Conservation (phyloP, 805 yeast species). For the Wickerhamomyces tratensis region DNA sequence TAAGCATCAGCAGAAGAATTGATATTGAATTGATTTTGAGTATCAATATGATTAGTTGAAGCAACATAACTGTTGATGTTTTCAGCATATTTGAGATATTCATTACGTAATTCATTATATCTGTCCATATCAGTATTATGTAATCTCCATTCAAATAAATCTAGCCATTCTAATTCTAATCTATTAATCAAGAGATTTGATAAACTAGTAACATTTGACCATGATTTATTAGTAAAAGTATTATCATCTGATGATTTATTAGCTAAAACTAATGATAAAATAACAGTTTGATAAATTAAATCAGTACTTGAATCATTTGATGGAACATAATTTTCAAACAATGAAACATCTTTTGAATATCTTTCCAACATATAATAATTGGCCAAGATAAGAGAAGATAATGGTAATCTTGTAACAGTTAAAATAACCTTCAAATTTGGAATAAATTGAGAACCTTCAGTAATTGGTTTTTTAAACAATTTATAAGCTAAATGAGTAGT, state of each 20-base stretch:
- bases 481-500: conserved; percentile 67
- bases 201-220: conserved; percentile 94
- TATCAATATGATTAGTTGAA: no score
- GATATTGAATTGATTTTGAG: no score
- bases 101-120: conserved; percentile 12
- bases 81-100: conserved; percentile 14
- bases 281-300: conserved; percentile 43
- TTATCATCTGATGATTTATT: conserved; percentile 95
- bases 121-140: conserved; percentile 24
- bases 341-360: conserved; percentile 27
- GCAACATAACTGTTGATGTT: conserved; percentile 1
- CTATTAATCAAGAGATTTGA: conserved; percentile 47
- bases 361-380: conserved; percentile 71
- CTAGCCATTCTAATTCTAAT: conserved; percentile 66
- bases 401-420: conserved; percentile 81
- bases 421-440: conserved; percentile 57
- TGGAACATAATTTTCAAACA: conserved; percentile 19
- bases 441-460: conserved; percentile 36
- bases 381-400: conserved; percentile 70
- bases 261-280: conserved; percentile 69
- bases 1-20: background rate
- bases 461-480: conserved; percentile 42
- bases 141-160: conserved; percentile 49
- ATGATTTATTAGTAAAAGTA: conserved; percentile 88
- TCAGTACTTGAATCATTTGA: conserved; percentile 19